A percentile compares a stretch with the other conserved stretches of the same genome.
phyloP scores from a whole-genome alignment of 768 basidiomycete genomes.

The Suillus subluteus region DNA sequence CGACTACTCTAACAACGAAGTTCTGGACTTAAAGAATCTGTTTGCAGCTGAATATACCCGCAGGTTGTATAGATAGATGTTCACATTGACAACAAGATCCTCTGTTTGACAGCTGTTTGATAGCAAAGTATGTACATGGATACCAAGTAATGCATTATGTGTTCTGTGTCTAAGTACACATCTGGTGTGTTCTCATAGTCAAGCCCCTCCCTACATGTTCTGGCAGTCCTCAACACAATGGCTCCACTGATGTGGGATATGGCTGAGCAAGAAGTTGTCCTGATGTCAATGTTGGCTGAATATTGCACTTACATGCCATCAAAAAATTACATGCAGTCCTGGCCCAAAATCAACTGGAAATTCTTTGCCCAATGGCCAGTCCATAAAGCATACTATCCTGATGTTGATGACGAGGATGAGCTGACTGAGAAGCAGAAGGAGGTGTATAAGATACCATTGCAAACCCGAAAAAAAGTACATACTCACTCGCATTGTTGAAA shows the following conservation, averaged over 20 bases:
- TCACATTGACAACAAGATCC: neutral
- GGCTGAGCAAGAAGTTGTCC: neutral
- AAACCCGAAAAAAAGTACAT: too few relatives aligned
- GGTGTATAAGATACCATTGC: too few relatives aligned
- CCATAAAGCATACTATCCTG: neutral
- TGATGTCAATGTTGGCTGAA: neutral
- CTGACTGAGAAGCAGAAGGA: neutral
- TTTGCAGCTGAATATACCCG: too few relatives aligned
- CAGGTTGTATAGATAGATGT: neutral
- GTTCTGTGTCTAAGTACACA: too few relatives aligned
- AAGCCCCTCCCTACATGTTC: too few relatives aligned
- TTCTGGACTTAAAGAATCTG: too few relatives aligned
- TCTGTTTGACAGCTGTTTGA: neutral
- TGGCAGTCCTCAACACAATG: too few relatives aligned
- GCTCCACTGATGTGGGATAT: neutral
- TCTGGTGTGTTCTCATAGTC: neutral
- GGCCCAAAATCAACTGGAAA: neutral
- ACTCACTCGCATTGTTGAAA: too few relatives aligned
- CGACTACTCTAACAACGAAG: too few relatives aligned
- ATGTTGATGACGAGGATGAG: neutral
- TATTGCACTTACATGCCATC: neutral
- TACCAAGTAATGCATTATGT: too few relatives aligned
- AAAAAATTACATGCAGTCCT: neutral
- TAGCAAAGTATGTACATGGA: neutral
- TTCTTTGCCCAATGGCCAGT: neutral